Conservation (phyloP, 2,329 filamentous ascomycete species). For the Fusarium compactum region DNA sequence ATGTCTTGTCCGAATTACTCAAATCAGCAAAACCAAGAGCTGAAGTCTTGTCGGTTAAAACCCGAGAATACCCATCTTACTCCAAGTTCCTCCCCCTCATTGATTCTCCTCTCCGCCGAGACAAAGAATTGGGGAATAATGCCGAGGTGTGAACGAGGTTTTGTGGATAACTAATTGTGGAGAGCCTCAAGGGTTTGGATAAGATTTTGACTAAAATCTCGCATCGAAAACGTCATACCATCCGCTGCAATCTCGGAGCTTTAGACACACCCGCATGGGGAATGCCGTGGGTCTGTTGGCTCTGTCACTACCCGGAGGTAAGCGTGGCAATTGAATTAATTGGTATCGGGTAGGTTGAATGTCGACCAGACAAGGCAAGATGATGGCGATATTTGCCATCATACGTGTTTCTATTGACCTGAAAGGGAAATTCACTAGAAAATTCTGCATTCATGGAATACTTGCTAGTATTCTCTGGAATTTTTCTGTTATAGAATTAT, state of each 20-base stretch:
- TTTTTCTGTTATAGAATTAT: not conserved
- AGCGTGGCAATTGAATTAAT: slow-evolving; percentile 2
- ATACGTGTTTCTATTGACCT: not conserved
- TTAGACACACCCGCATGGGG: not conserved
- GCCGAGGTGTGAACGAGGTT: slow-evolving; percentile 21
- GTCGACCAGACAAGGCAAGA: not conserved
- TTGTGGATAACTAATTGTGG: slow-evolving; percentile 33
- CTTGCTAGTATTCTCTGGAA: not conserved
- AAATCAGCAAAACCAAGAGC: not conserved
- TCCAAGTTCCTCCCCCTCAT: slow-evolving; percentile 25
- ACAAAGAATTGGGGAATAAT: slow-evolving; percentile 30
- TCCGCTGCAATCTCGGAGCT: slow-evolving; percentile 5
- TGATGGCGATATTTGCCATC: not conserved
- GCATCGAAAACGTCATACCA: slow-evolving; percentile 21
- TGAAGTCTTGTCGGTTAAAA: slow-evolving; percentile 1
- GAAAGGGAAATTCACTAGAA: not conserved
- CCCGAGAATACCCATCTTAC: slow-evolving; percentile 29
- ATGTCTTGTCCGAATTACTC: not conserved
- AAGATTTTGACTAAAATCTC: slow-evolving; percentile 20
- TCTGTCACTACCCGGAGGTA: not conserved
- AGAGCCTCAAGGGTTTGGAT: not conserved
- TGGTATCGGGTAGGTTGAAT: slow-evolving; percentile 16
- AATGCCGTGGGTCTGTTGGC: slow-evolving; percentile 1
- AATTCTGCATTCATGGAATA: not conserved
- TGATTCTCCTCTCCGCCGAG: slow-evolving; percentile 4